phyloP scores from a whole-genome alignment of 2,329 filamentous ascomycete genomes.

The Aspergillus fijiensis region DNA sequence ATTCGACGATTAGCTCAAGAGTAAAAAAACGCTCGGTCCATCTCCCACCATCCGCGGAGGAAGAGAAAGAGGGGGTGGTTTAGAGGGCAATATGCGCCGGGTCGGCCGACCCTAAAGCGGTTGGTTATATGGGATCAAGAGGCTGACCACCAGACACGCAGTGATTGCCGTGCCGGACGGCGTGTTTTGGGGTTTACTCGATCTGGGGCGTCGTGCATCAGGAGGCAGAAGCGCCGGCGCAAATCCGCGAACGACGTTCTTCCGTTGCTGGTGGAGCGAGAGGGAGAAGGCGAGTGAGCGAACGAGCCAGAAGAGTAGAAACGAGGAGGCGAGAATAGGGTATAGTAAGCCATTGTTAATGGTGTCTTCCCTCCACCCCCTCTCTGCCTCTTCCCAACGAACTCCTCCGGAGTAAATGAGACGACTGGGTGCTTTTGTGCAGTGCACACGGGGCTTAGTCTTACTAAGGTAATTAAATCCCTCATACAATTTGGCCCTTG shows the following conservation, averaged over 20 bases:
- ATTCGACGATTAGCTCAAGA: slow-evolving; percentile 8
- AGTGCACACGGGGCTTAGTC: slow-evolving; percentile 10
- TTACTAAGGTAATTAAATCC: slow-evolving; percentile 19
- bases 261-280: slow-evolving; percentile 4
- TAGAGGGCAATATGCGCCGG: slow-evolving; percentile 1
- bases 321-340: not conserved
- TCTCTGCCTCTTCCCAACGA: not conserved
- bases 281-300: not conserved
- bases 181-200: slow-evolving; percentile 5
- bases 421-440: not conserved
- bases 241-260: slow-evolving; percentile 3
- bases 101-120: slow-evolving; percentile 5
- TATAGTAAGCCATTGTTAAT: not conserved
- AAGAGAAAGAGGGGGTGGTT: not conserved
- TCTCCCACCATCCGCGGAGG: not conserved
- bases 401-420: not conserved
- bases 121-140: not conserved
- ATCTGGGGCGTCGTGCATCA: slow-evolving; percentile 6
- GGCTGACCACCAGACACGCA: slow-evolving; percentile 6
- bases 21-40: slow-evolving; percentile 1
- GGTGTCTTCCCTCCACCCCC: not conserved
- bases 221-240: not conserved
- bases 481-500: slow-evolving; percentile 20
- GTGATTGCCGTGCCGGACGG: slow-evolving; percentile 5
- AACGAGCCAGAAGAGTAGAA: not conserved